These are phyloP conservation scores for Globisporangium emineosum DNA, from an alignment of 352 stramenopile species.

Conservation along the genomic window DNA sequence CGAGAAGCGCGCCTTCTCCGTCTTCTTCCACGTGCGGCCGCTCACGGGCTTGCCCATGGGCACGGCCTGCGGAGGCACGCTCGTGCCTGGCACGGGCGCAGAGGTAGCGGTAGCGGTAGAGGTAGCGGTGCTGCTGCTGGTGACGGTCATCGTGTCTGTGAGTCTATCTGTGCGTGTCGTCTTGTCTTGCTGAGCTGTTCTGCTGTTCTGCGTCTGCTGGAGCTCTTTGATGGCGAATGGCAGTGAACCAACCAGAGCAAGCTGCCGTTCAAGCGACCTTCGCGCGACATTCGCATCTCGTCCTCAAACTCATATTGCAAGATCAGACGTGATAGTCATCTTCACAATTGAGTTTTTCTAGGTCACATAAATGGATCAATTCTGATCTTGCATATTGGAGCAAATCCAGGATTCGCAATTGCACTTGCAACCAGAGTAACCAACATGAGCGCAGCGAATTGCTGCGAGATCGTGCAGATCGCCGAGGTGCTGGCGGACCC, in stretches of 20 bases:
- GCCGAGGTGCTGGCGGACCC: constrained; percentile 64
- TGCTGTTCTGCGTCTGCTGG: not conserved
- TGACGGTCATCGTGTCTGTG: constrained; percentile 13
- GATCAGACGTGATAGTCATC: not conserved
- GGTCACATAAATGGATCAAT: not conserved
- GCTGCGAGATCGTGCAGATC: constrained; percentile 79
- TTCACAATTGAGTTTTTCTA: no score
- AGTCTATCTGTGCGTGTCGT: not conserved
- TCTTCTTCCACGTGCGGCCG: constrained; percentile 80
- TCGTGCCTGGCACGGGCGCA: constrained; percentile 4
- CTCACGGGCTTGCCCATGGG: constrained; percentile 68
- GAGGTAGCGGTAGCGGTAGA: constrained; percentile 12
- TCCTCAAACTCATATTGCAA: not conserved
- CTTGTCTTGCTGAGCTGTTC: not conserved
- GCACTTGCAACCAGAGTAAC: no score
- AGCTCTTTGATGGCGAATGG: not conserved
- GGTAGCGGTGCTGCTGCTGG: constrained; percentile 22
- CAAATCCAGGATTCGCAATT: no score
- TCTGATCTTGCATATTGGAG: not conserved
- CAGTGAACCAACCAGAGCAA: constrained; percentile 21
- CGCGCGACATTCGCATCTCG: constrained; percentile 17
- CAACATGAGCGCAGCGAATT: not conserved
- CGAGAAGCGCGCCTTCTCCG: constrained; percentile 80
- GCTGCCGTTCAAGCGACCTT: constrained; percentile 21
- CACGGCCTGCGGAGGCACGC: constrained; percentile 20